Percentiles rank a stretch among this genome's conserved stretches.
Conservation (phyloP, 208 protist species). For the Wallacemonas rigidus region DNA sequence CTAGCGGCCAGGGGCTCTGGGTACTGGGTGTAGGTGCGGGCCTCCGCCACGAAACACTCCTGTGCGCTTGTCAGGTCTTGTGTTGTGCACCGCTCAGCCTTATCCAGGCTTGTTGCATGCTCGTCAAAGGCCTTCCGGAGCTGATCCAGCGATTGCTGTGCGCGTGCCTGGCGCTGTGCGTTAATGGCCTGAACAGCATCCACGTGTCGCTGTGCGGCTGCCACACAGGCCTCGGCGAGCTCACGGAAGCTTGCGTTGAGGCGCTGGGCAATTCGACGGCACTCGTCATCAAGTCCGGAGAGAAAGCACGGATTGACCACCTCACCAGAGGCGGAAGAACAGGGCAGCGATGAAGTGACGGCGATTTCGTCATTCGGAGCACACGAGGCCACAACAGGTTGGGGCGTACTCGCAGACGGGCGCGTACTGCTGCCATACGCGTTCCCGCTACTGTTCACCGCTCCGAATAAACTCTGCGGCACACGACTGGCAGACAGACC, state of each 20-base stretch:
- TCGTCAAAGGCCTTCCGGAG: slow-evolving; percentile 25
- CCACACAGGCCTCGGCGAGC: slow-evolving; percentile 3
- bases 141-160: slow-evolving; percentile 31
- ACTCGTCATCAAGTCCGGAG: slow-evolving; percentile 33
- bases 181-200: background rate
- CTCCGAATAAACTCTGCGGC: slow-evolving; percentile 5
- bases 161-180: background rate
- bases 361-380: too few species aligned
- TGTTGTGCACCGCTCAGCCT: slow-evolving; percentile 16
- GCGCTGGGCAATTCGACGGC: slow-evolving; percentile 29
- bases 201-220: background rate
- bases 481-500: background rate
- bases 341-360: background rate
- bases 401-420: too few species aligned
- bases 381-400: too few species aligned
- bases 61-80: slow-evolving; percentile 27
- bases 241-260: slow-evolving; percentile 25
- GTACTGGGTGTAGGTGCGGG: slow-evolving; percentile 11
- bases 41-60: slow-evolving; percentile 12
- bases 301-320: slow-evolving; percentile 23
- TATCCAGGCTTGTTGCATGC: slow-evolving; percentile 23
- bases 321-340: background rate
- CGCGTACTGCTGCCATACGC: background rate
- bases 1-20: slow-evolving; percentile 23
- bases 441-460: background rate